Evolutionary conservation across 352 stramenopile genomes (phyloP).

Genomic region (Lagenidium sp.): DNA sequence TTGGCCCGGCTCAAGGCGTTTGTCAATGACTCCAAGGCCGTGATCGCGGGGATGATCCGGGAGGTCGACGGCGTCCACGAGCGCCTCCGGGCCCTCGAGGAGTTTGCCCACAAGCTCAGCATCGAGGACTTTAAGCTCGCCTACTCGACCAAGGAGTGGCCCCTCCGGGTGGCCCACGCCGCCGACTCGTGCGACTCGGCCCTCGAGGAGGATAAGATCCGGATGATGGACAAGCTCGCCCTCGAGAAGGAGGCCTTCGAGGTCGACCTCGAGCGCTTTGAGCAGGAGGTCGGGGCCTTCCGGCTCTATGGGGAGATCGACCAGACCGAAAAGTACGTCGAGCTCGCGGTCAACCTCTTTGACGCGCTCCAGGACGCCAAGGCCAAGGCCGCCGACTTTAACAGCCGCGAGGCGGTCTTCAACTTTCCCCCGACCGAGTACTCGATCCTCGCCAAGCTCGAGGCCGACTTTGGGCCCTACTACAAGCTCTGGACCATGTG

Average conservation of each 20-base stretch:
- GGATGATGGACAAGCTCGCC: slow-evolving; percentile 91
- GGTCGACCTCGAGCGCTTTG: slow-evolving; percentile 79
- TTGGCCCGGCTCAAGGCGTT: slow-evolving; percentile 87
- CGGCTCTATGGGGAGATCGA: slow-evolving; percentile 83
- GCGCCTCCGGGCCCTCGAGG: slow-evolving; percentile 56
- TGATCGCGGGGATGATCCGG: slow-evolving; percentile 65
- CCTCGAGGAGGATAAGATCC: slow-evolving; percentile 88
- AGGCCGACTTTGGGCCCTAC: slow-evolving; percentile 85
- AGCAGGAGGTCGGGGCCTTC: slow-evolving; percentile 85
- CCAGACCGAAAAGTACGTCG: slow-evolving; percentile 87
- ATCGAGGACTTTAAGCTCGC: slow-evolving; percentile 86
- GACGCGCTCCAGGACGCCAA: slow-evolving; percentile 89
- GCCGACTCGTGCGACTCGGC: slow-evolving; percentile 82
- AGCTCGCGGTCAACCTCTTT: slow-evolving; percentile 79
- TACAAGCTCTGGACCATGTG: slow-evolving; percentile 95
- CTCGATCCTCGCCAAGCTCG: slow-evolving; percentile 72
- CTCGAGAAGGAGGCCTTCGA: slow-evolving; percentile 89
- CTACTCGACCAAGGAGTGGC: slow-evolving; percentile 87
- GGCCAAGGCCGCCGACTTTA: slow-evolving; percentile 88
- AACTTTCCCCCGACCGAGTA: slow-evolving; percentile 91
- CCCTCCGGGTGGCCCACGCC: slow-evolving; percentile 66
- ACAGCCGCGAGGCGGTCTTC: slow-evolving; percentile 89
- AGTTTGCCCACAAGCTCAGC: slow-evolving; percentile 83
- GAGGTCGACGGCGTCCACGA: slow-evolving; percentile 74
- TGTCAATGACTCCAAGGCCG: slow-evolving; percentile 71